These are phyloP conservation scores for Diaporthe longicolla DNA, from an alignment of 2,329 filamentous ascomycete genomes.

Conservation along the genomic window DNA sequence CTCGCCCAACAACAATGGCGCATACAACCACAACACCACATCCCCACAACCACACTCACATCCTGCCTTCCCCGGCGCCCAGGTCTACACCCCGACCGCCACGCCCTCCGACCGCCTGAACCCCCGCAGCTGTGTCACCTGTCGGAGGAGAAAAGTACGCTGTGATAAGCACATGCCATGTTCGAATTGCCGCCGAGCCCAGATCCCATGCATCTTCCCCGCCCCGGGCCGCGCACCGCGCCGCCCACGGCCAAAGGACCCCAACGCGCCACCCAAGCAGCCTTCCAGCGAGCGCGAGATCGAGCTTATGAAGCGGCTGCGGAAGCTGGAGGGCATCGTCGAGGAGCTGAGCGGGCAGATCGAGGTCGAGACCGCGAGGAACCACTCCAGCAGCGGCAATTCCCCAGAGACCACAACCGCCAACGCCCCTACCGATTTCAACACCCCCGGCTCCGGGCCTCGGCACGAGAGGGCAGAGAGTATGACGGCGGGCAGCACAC, in stretches of 20 bases:
- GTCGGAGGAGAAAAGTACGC: constrained; percentile 70
- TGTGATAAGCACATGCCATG: constrained; percentile 86
- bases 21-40: constrained; percentile 33
- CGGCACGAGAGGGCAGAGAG: constrained; percentile 45
- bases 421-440: constrained; percentile 45
- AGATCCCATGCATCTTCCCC: constrained; percentile 81
- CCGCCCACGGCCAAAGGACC: constrained; percentile 75
- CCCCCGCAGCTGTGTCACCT: constrained; percentile 46
- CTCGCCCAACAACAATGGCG: constrained; percentile 36
- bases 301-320: constrained; percentile 79
- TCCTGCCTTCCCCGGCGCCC: constrained; percentile 47
- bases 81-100: constrained; percentile 47
- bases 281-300: constrained; percentile 73
- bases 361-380: constrained; percentile 64
- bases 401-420: constrained; percentile 54
- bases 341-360: constrained; percentile 77
- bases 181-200: constrained; percentile 79
- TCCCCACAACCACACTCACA: constrained; percentile 42
- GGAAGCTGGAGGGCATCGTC: constrained; percentile 83
- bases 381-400: constrained; percentile 52
- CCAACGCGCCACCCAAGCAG: constrained; percentile 72
- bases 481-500: constrained; percentile 43
- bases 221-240: constrained; percentile 80
- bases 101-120: constrained; percentile 46
- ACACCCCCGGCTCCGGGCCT: constrained; percentile 38